These are phyloP conservation scores for Lasiodiplodia theobromae DNA, from an alignment of 2,329 filamentous ascomycete species.

Conservation along the genomic window DNA sequence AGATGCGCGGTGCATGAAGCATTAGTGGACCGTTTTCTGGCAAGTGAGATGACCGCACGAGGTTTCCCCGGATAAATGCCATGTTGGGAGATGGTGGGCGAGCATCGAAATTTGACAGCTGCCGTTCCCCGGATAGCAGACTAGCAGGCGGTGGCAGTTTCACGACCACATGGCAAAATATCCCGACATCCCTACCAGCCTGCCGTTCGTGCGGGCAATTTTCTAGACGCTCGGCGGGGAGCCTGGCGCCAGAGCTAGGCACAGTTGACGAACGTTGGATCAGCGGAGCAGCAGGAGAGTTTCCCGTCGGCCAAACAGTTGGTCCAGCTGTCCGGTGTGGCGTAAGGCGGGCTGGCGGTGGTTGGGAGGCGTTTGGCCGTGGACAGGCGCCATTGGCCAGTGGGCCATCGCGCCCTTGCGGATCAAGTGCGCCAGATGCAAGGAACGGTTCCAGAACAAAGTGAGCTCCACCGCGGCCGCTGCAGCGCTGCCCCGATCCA, in stretches of 20 bases:
- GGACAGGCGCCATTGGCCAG: slow-evolving; percentile 16
- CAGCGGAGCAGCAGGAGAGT: slow-evolving; percentile 13
- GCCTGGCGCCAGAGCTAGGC: background rate
- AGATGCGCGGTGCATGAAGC: slow-evolving; percentile 18
- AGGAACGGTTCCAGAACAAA: slow-evolving; percentile 31
- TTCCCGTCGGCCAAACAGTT: slow-evolving; percentile 13
- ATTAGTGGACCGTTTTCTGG: slow-evolving; percentile 8
- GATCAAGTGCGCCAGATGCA: slow-evolving; percentile 26
- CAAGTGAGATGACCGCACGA: slow-evolving; percentile 18
- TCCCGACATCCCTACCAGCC: slow-evolving; percentile 5
- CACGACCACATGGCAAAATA: slow-evolving; percentile 19
- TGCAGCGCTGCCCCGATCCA: slow-evolving; percentile 23
- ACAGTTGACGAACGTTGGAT: slow-evolving; percentile 18
- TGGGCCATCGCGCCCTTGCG: slow-evolving; percentile 26
- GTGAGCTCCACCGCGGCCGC: slow-evolving; percentile 5
- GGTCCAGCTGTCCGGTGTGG: slow-evolving; percentile 21
- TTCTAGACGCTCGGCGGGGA: background rate
- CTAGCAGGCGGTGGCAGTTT: slow-evolving; percentile 21
- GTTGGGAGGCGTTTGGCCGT: slow-evolving; percentile 10
- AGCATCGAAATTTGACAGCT: slow-evolving; percentile 27
- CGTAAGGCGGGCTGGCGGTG: slow-evolving; percentile 18
- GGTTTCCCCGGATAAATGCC: slow-evolving; percentile 20
- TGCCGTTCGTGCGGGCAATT: slow-evolving; percentile 17
- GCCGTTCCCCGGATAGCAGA: slow-evolving; percentile 10
- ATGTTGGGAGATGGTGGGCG: slow-evolving; percentile 7